Conservation (phyloP, 2,329 filamentous ascomycete species). For the Microthyrium microscopicum region DNA sequence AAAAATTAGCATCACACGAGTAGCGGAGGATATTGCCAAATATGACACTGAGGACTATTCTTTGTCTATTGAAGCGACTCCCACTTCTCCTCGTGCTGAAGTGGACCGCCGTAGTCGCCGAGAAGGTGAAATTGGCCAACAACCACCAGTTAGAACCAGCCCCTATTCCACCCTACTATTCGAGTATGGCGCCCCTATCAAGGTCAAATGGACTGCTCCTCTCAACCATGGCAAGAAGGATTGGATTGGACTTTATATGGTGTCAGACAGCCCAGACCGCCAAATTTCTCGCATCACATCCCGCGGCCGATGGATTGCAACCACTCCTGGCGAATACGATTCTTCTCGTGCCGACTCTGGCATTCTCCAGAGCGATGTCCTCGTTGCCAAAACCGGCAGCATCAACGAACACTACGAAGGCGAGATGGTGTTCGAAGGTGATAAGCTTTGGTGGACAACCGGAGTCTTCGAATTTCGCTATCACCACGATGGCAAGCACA, state of each 20-base stretch:
- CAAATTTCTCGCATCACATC: constrained; percentile 72
- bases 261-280: constrained; percentile 79
- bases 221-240: constrained; percentile 76
- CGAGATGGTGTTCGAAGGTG: constrained; percentile 74
- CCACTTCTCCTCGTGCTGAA: constrained; percentile 28
- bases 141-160: constrained; percentile 42
- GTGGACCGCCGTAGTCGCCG: constrained; percentile 51
- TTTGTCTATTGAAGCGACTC: constrained; percentile 53
- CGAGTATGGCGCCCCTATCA: constrained; percentile 80
- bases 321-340: constrained; percentile 61
- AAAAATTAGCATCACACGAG: constrained; percentile 63
- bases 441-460: constrained; percentile 94
- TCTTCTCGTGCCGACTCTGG: constrained; percentile 58
- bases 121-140: constrained; percentile 53
- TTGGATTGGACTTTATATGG: constrained; percentile 93
- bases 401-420: constrained; percentile 43
- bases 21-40: constrained; percentile 65
- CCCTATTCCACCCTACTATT: constrained; percentile 60
- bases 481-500: constrained; percentile 84
- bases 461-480: constrained; percentile 95
- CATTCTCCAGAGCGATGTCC: constrained; percentile 52
- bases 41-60: constrained; percentile 67
- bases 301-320: constrained; percentile 77
- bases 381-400: constrained; percentile 28
- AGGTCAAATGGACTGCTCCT: constrained; percentile 79